Evolutionary conservation across 2,329 filamentous ascomycete genomes (phyloP), one percentile per base, ranked within the genome.

Genomic region (Akanthomyces lecanii): DNA sequence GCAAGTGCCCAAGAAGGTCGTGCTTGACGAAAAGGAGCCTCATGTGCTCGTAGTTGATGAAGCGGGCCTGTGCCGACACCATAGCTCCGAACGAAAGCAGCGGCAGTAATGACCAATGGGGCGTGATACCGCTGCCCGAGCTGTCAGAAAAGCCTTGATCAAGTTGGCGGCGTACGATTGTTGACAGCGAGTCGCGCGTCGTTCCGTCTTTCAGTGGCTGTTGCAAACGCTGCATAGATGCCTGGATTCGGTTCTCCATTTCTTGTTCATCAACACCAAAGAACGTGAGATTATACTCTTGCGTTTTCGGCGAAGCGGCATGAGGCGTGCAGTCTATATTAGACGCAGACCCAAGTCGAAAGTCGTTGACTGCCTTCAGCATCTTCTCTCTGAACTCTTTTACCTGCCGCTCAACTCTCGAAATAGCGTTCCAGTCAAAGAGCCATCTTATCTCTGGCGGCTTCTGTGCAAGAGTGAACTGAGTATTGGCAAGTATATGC

Each of bases 21-120:
- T 96, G 90, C 6, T 86, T 81, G 21, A 83, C 83, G 72, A 97
- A 96, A 23, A 98, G 83, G 10, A 96, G 78, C 60, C 76, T 78
- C 68, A 97, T 84, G 63, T 90, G 90, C 59, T 90, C 89, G 36
- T 85, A 85, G 67, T 93, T 95, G 44, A 97, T 82, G 0, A 96
- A 78, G 48, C 86, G 84, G 7, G 91, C 86, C 74, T 98, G 94
- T 0, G 87, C 84, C 10, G 83, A 78, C 18, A 96, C 82, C 18
- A 94, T 80, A 0, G 91, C 89, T 1, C 85, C 86, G 68, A 97
- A 89, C 0, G 91, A 96, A 12, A 96, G 78, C 10, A 89, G 76
- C 1, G 90, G 88, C 36, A 84, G 71, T 8, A 89, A 72, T 1
- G 85, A 87, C 78, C 77, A 87, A 73, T 81, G 86, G 54, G 78